Conservation (phyloP, 1,284 basidiomycete species). For the Ustilago crameri region DNA sequence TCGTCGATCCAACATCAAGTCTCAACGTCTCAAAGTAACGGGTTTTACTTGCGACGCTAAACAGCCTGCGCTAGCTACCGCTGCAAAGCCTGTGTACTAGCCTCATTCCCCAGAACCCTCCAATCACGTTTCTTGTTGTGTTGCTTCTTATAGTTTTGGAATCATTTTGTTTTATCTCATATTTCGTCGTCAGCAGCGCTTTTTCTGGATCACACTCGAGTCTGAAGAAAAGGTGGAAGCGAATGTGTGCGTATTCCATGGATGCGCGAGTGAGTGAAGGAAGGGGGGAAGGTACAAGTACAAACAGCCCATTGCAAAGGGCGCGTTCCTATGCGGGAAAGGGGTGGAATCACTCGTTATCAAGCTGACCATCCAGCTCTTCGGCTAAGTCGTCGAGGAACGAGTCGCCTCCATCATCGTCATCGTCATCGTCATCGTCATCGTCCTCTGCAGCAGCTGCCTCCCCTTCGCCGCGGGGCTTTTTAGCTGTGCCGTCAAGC, state of each 20-base stretch:
- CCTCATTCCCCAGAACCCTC: background rate
- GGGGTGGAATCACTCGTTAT: slow-evolving; percentile 22
- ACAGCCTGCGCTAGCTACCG: background rate
- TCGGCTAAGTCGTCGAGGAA: slow-evolving; percentile 60
- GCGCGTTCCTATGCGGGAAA: too few relatives aligned
- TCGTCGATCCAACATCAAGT: too few relatives aligned
- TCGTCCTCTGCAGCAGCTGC: slow-evolving; percentile 50
- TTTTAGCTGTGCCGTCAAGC: slow-evolving; percentile 48
- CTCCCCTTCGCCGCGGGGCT: slow-evolving; percentile 32
- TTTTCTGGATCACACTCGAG: too few relatives aligned
- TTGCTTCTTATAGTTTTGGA: too few relatives aligned
- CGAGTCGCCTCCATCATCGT: slow-evolving; percentile 46
- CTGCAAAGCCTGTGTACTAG: background rate
- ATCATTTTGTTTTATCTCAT: too few relatives aligned
- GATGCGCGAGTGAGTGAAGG: too few relatives aligned
- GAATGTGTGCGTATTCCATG: too few relatives aligned
- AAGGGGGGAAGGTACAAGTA: background rate
- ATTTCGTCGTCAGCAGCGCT: too few relatives aligned
- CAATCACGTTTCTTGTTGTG: too few relatives aligned
- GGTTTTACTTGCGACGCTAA: slow-evolving; percentile 4
- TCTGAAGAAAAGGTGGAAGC: too few relatives aligned
- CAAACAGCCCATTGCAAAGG: too few relatives aligned
- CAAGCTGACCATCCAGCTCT: slow-evolving; percentile 60
- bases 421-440: slow-evolving; percentile 27
- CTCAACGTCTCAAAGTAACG: slow-evolving; percentile 8